Conservation (phyloP, 2,329 filamentous ascomycete species). For the Thyridium curvatum region DNA sequence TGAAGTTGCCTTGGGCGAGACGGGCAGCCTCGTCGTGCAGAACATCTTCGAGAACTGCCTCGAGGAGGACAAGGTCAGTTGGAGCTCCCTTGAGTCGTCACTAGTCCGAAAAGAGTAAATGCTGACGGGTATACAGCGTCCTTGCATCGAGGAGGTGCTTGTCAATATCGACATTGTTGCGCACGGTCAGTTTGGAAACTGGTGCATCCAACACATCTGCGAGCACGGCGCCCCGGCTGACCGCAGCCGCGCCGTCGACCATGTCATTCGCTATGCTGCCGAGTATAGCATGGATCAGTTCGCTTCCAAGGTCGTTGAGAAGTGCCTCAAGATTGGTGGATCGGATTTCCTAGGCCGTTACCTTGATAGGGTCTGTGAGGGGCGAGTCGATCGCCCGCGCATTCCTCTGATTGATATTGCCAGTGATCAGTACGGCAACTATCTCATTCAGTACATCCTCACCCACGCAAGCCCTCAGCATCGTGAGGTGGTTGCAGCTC, state of each 20-base stretch:
- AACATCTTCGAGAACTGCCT: constrained; percentile 99
- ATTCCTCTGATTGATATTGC: constrained; percentile 98
- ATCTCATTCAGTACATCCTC: constrained; percentile 94
- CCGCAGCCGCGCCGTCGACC: constrained; percentile 87
- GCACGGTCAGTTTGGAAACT: constrained; percentile 97
- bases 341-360: constrained; percentile 87
- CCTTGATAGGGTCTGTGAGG: constrained; percentile 88
- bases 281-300: constrained; percentile 99
- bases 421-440: constrained; percentile 98
- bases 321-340: constrained; percentile 95
- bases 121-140: constrained; percentile 54
- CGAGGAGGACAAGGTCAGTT: constrained; percentile 88
- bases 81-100: background rate
- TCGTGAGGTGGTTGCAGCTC: constrained; percentile 84
- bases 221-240: constrained; percentile 90
- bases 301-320: constrained; percentile 97
- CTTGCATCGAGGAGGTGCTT: constrained; percentile 94
- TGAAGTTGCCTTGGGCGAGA: constrained; percentile 94
- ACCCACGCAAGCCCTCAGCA: constrained; percentile 83
- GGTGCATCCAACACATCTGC: constrained; percentile 99
- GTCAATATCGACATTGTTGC: constrained; percentile 93
- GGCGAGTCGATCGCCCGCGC: constrained; percentile 80
- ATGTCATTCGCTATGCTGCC: constrained; percentile 86
- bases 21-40: constrained; percentile 94
- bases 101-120: background rate